A percentile compares a stretch with the other conserved stretches of the same genome.
These are phyloP conservation scores for Colletotrichum musae DNA, from an alignment of 2,329 filamentous ascomycete genomes.

Conservation along the genomic window DNA sequence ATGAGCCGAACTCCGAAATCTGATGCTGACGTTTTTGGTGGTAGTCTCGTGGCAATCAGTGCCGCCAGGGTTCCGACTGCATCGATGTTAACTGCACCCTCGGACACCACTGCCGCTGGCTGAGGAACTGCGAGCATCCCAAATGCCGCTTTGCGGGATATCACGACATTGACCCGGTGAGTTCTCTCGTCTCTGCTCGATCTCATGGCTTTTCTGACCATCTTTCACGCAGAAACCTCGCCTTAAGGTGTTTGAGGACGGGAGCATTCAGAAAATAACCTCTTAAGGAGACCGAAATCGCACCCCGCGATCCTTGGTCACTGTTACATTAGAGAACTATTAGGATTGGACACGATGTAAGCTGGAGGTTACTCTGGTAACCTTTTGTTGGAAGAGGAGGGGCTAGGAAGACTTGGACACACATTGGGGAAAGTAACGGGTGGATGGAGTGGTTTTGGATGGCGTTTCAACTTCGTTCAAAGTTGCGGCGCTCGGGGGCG, in stretches of 20 bases:
- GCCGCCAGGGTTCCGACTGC: constrained; percentile 40
- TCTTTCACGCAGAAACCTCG: constrained; percentile 13
- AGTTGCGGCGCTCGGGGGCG: too few relatives aligned
- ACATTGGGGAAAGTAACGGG: too few relatives aligned
- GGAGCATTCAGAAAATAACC: constrained; percentile 23
- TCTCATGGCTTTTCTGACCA: neutral
- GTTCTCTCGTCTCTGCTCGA: neutral
- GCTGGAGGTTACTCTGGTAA: neutral
- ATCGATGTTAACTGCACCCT: constrained; percentile 40
- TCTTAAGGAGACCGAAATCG: neutral
- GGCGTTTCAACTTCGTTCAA: too few relatives aligned
- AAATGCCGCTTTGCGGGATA: constrained; percentile 43
- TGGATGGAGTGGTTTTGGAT: too few relatives aligned
- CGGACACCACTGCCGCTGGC: constrained; percentile 44
- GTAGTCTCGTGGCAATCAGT: constrained; percentile 41
- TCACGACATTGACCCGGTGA: constrained; percentile 44
- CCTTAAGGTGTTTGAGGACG: constrained; percentile 38
- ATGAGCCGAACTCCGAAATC: neutral
- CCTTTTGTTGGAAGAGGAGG: neutral
- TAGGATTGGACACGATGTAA: neutral
- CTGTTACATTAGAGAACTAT: neutral
- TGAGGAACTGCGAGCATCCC: constrained; percentile 39
- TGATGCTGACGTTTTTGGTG: neutral
- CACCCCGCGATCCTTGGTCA: neutral
- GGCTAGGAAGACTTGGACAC: neutral